Evolutionary conservation across 371 early-diverging fungal species (phyloP).

Genomic region (Mortierella sp.): DNA sequence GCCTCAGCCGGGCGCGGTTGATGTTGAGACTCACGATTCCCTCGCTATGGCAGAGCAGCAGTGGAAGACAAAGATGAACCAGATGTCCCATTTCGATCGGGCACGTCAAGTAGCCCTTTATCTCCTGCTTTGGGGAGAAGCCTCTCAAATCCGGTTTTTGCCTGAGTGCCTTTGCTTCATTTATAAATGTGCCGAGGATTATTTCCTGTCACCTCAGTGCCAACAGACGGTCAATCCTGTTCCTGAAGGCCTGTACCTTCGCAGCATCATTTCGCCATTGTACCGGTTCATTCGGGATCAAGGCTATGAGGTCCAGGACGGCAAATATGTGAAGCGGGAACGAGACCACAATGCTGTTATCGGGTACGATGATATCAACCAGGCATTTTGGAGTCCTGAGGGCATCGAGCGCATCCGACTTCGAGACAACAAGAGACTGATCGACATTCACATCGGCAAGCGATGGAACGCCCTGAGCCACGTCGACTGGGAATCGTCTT

Average conservation of each 20-base stretch:
- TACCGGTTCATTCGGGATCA: conserved; percentile 85
- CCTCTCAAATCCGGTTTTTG: conserved; percentile 79
- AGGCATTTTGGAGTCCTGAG: conserved; percentile 84
- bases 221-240: conserved; percentile 58
- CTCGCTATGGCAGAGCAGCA: conserved; percentile 63
- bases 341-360: conserved; percentile 83
- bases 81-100: conserved; percentile 74
- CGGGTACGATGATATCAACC: conserved; percentile 92
- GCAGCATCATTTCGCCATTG: conserved; percentile 75
- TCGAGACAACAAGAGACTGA: conserved; percentile 63
- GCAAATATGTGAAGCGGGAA: conserved; percentile 78
- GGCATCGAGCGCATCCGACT: conserved; percentile 68
- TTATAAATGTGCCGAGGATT: conserved; percentile 79
- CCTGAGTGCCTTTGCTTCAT: conserved; percentile 87
- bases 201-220: conserved; percentile 56
- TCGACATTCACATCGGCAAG: conserved; percentile 66
- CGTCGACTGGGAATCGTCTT: conserved; percentile 76
- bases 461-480: conserved; percentile 72
- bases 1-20: conserved; percentile 10
- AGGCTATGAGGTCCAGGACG: conserved; percentile 74
- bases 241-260: conserved; percentile 76
- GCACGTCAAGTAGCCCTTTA: conserved; percentile 82
- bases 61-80: conserved; percentile 77
- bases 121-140: conserved; percentile 89
- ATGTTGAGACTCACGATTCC: conserved; percentile 28